Base-by-base conservation (phyloP, 768 basidiomycete genomes). In the Pleurotus platypus region DNA sequence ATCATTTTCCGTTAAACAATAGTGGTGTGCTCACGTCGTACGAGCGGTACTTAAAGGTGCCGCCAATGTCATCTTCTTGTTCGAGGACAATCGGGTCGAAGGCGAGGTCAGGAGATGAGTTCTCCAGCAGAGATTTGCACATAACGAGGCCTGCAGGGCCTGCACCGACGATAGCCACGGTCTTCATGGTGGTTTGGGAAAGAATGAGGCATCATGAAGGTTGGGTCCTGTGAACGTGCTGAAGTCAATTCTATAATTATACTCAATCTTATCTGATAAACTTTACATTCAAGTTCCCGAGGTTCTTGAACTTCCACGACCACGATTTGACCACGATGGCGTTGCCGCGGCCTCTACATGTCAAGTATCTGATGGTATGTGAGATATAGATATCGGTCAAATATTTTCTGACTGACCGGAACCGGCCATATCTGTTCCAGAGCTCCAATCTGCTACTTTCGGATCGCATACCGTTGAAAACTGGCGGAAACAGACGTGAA, bases 31-130 rank as follows among this genome's bases (percentile, higher is more conserved):
- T 22, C 53, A 74, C 77, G 66, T 79, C 72, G 59, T 81, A 81
- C 5, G 76, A 72, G 4, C 79, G 68, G 58, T 78, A 80, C 51
- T 70, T 68, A 63, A 83, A 82, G 0, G 82, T 82, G 7, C 82
- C 82, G 2, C 82, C 82, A 51, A 82, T 72, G 48, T 74, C 72
- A 22, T 68, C 69, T 62, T 82, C 80, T 46, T 77, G 75, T 61
- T 80, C 79, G 7, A 81, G 62, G 2, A 81, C 66, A 48, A 81
- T 58, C 6, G 80, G 78, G n/a, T 81, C 76, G 58, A 81, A 77
- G 0, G 75, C 75, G 62, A 72, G 77, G 15, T 73, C 69, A 0
- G 60, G 35, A 18, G 69, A 67, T 4, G 72, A 66, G 18, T 71
- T 70, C 60, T 79, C 75, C 6, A 78, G 68, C 11, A 82, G 66